phyloP scores from a whole-genome alignment of 192 early-diverging fungal species.

The Coemansia sp. region DNA sequence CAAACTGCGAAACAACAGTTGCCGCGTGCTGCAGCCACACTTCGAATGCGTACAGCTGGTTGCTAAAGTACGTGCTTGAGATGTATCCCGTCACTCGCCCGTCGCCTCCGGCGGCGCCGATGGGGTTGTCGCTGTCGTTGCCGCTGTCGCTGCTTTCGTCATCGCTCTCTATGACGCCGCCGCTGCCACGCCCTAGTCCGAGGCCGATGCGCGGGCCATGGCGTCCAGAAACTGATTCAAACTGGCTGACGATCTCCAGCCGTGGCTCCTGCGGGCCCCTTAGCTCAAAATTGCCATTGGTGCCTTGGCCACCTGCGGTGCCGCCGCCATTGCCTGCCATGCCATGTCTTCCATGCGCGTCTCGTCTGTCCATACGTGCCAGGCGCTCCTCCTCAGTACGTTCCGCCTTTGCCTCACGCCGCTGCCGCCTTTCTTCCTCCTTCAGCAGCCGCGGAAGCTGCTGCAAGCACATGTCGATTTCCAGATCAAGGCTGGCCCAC shows the following conservation, averaged over 20 bases:
- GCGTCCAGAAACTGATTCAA: slow-evolving; percentile 24
- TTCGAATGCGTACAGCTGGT: slow-evolving; percentile 97
- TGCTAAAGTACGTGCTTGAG: slow-evolving; percentile 88
- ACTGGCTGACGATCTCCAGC: slow-evolving; percentile 40
- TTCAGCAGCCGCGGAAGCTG: slow-evolving; percentile 83
- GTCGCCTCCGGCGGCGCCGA: background rate
- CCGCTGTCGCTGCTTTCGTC: slow-evolving; percentile 23
- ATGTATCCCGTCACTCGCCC: slow-evolving; percentile 29
- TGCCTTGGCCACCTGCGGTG: background rate
- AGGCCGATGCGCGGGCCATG: slow-evolving; percentile 26
- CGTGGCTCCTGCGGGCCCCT: slow-evolving; percentile 16
- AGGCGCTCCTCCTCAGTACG: slow-evolving; percentile 25
- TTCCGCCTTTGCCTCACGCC: slow-evolving; percentile 30
- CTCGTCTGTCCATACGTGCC: slow-evolving; percentile 15
- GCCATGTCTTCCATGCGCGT: slow-evolving; percentile 1
- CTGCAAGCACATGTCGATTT: slow-evolving; percentile 88
- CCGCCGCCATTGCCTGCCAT: too few relatives aligned
- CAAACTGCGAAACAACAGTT: slow-evolving; percentile 74
- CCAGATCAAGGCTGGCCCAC: slow-evolving; percentile 95
- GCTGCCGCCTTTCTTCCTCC: slow-evolving; percentile 30
- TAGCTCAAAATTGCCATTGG: slow-evolving; percentile 2
- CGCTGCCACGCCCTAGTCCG: slow-evolving; percentile 13
- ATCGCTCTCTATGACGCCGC: slow-evolving; percentile 18
- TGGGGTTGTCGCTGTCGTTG: slow-evolving; percentile 35
- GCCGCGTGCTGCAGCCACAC: slow-evolving; percentile 84